These are phyloP conservation scores for Colletotrichum gloeosporioides DNA, from an alignment of 2,329 filamentous ascomycete genomes.

Conservation along the genomic window DNA sequence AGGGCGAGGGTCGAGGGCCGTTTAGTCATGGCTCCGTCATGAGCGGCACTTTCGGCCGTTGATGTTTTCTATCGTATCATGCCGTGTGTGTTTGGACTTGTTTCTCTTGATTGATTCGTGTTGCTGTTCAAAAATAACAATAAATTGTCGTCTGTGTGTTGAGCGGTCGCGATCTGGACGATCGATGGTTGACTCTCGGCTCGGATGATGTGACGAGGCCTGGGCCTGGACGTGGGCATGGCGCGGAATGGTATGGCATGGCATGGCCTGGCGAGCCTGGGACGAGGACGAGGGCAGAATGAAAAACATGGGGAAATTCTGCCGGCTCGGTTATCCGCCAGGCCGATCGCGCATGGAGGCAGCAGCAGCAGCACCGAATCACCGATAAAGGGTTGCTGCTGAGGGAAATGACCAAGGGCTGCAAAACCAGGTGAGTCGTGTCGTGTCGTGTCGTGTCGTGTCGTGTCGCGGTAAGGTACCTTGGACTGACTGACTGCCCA, in stretches of 20 bases:
- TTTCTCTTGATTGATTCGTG: not conserved
- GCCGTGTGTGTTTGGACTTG: not conserved
- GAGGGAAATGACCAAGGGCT: not conserved
- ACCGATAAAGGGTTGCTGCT: not conserved
- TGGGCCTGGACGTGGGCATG: not conserved
- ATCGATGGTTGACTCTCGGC: not conserved
- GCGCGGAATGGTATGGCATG: not conserved
- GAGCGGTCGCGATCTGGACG: not conserved
- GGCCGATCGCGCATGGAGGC: not conserved
- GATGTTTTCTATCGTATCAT: not conserved
- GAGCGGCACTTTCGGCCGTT: not conserved
- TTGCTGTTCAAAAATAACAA: not conserved
- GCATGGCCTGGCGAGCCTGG: not conserved
- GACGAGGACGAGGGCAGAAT: not conserved
- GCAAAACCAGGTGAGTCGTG: not conserved
- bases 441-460: not conserved
- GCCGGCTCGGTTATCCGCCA: not conserved
- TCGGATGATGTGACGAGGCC: not conserved
- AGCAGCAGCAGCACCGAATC: not conserved
- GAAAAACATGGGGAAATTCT: not conserved
- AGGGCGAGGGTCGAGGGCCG: not conserved
- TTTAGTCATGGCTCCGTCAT: conserved; percentile 9
- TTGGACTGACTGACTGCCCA: not conserved
- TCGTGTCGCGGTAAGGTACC: not conserved
- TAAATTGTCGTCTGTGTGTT: not conserved